phyloP scores from a whole-genome alignment of 2,329 filamentous ascomycete species.

The Thermothelomyces thermophilus region DNA sequence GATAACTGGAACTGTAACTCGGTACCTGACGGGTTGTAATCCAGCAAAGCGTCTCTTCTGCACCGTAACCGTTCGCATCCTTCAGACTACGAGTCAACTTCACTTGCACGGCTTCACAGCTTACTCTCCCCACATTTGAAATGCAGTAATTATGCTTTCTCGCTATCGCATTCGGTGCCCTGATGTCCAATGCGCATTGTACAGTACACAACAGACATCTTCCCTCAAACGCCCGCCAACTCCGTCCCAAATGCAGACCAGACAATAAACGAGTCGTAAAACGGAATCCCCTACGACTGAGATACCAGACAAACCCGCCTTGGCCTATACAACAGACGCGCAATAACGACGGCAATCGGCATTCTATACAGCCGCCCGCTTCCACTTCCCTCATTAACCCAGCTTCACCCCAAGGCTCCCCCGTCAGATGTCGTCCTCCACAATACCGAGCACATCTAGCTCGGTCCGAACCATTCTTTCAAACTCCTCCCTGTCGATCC shows the following conservation, averaged over 20 bases:
- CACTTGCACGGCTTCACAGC: too few relatives aligned
- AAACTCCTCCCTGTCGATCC: conserved; percentile 70
- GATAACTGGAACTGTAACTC: too few relatives aligned
- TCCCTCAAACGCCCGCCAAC: background rate
- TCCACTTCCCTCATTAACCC: too few relatives aligned
- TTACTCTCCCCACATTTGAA: too few relatives aligned
- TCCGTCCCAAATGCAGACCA: conserved; percentile 3
- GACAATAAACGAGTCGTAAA: background rate
- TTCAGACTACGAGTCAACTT: too few relatives aligned
- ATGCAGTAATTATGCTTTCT: background rate
- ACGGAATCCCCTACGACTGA: background rate
- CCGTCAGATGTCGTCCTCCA: conserved; percentile 48
- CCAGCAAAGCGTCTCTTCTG: too few relatives aligned
- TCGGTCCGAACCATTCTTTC: conserved; percentile 64
- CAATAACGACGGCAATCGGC: background rate
- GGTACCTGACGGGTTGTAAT: too few relatives aligned
- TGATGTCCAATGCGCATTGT: background rate
- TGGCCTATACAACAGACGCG: background rate
- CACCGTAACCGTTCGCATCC: too few relatives aligned
- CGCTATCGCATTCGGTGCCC: background rate
- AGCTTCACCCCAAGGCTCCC: too few relatives aligned
- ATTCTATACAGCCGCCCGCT: background rate
- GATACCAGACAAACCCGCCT: background rate
- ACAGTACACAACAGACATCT: background rate
- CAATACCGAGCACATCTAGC: conserved; percentile 60